Percentiles rank a stretch among this genome's conserved stretches.
These are phyloP conservation scores for Rhizodiscina lignyota DNA, from an alignment of 495 filamentous ascomycete genomes.

Conservation along the genomic window DNA sequence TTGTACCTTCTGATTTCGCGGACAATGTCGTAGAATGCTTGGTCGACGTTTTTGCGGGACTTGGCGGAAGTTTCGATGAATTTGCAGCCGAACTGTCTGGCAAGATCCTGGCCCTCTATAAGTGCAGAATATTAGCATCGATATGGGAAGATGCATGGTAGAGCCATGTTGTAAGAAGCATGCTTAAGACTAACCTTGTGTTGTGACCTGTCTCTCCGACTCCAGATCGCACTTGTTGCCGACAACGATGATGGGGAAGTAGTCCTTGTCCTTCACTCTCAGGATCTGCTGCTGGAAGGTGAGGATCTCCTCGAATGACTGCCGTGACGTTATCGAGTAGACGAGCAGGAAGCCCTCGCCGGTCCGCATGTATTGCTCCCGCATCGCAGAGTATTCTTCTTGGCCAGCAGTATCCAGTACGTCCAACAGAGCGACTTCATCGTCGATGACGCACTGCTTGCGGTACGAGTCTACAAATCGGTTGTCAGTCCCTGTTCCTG, in stretches of 20 bases:
- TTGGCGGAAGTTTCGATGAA: constrained; percentile 99
- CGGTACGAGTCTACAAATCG: constrained; percentile 90
- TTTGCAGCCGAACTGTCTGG: constrained; percentile 77
- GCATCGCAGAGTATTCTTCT: constrained; percentile 98
- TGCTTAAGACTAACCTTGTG: constrained; percentile 52
- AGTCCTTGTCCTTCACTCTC: constrained; percentile 96
- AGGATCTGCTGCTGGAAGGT: constrained; percentile 98
- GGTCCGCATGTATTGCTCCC: constrained; percentile 99
- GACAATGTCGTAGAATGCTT: constrained; percentile 95
- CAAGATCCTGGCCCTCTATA: constrained; percentile 88
- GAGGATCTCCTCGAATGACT: constrained; percentile 95
- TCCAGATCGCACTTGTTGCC: constrained; percentile 99
- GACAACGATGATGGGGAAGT: constrained; percentile 98
- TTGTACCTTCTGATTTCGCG: constrained; percentile 95
- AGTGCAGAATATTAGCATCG: constrained; percentile 7
- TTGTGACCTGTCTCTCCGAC: constrained; percentile 70
- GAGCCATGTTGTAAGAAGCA: not conserved
- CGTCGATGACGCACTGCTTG: constrained; percentile 98
- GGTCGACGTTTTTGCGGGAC: constrained; percentile 93
- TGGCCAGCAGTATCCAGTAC: constrained; percentile 96
- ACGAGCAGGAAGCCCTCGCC: constrained; percentile 96
- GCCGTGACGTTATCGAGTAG: constrained; percentile 93
- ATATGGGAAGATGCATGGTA: not conserved
- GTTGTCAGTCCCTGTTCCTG: constrained; percentile 10
- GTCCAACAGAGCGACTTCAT: constrained; percentile 91